Evolutionary conservation across 225 moss, liverwort and hornwort genomes (phyloP), one percentile per base, ranked within the genome.

Genomic region (Pseudisothecium myosuroides): DNA sequence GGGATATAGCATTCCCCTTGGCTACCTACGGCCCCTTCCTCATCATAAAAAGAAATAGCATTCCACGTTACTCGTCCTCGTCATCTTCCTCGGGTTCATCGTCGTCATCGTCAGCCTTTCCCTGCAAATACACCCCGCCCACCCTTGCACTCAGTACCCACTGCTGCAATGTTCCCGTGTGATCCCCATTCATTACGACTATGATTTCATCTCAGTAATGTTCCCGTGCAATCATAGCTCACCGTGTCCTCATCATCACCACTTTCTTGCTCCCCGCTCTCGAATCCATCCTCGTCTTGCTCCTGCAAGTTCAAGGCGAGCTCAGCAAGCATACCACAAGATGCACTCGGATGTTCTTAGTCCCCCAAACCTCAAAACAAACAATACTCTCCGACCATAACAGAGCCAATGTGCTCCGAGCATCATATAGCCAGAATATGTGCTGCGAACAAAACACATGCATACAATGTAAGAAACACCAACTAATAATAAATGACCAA

Each of bases 71-170:
- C 62, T 99, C 96, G 45, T 63, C 87, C 75, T 97, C 95, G 62
- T 98, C 94, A 27, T 98, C 98, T 63, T 97, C 99, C 69, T 96
- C 96, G 16, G 94, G 95, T 82, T 97, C 97, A 36, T 97, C 98
- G 45, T 98, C 98, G 54, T 97, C 97, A 45, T 97, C 98, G 65
- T 97, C 98, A 4, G 89, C 96, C 82, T 96, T 96, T 43, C 98
- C 97, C 96, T 98, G 89, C 72, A 82, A 59, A 80, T 59, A 85
- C 67, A 85, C 29, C 9, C 52, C 45, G 52, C 76, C 67, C 81
- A 88, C 60, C 39, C 27, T n/a, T 55, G 41, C 72, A 82, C 47
- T 91, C 50, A 89, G 63, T 19, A 73, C 63, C 55, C 39, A 43
- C 77, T 87, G 34, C 83, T 72, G 11, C 79, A 54, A 84, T 80